These are phyloP conservation scores for Sphagnurus paluster DNA, from an alignment of 1,284 basidiomycete genomes.

Conservation along the genomic window DNA sequence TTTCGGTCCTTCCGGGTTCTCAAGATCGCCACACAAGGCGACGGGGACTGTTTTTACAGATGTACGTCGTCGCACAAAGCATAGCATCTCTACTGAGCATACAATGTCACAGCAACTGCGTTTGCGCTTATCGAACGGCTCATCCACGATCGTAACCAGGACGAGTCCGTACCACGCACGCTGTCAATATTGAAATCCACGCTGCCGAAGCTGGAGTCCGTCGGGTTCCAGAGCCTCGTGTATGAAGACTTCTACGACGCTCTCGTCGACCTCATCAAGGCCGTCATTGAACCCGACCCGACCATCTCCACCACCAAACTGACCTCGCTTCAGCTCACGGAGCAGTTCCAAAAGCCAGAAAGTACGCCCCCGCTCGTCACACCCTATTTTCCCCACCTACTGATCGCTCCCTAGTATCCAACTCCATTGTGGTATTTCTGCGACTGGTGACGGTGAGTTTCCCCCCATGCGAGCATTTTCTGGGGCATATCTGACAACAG, in stretches of 20 bases:
- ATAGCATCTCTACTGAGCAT: neutral
- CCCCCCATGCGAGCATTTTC: neutral
- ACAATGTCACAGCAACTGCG: constrained; percentile 52
- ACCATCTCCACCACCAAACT: constrained; percentile 37
- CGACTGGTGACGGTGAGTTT: constrained; percentile 65
- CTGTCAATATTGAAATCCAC: constrained; percentile 56
- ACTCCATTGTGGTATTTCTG: constrained; percentile 74
- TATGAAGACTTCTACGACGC: constrained; percentile 39
- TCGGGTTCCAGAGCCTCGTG: constrained; percentile 65
- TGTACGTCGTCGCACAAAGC: constrained; percentile 41
- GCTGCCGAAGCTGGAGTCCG: constrained; percentile 52
- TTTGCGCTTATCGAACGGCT: constrained; percentile 68
- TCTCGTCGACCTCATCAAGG: constrained; percentile 29
- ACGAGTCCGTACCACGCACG: constrained; percentile 50
- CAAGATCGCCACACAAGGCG: constrained; percentile 41
- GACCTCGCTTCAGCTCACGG: constrained; percentile 41
- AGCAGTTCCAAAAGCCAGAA: constrained; percentile 56
- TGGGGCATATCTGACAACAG: neutral
- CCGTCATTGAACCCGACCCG: constrained; percentile 39
- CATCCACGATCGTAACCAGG: constrained; percentile 42
- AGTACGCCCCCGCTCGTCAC: constrained; percentile 34
- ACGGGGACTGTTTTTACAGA: constrained; percentile 82
- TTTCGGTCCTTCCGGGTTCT: too few species aligned
- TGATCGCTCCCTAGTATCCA: constrained; percentile 47
- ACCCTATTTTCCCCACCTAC: neutral